Conservation (phyloP, 139 green algal genomes). For the Chloropicon primus region DNA sequence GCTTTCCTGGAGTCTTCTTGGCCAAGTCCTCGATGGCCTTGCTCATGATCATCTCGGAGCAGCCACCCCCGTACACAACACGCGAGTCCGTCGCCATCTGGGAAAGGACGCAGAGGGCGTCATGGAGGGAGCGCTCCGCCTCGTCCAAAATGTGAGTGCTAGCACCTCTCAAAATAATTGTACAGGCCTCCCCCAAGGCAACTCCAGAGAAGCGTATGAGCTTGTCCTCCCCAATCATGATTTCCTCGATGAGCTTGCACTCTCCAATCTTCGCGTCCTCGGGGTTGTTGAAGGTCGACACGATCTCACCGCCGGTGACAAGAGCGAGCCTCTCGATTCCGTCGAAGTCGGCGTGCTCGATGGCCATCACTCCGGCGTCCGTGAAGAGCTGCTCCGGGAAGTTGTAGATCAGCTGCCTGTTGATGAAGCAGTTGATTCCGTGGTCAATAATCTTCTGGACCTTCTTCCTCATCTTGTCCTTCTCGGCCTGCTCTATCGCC, state of each 20-base stretch:
- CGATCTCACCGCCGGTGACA: slow-evolving; percentile 93
- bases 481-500: slow-evolving; percentile 93
- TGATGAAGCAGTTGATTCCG: slow-evolving; percentile 95
- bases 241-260: slow-evolving; percentile 67
- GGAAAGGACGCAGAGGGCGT: slow-evolving; percentile 93
- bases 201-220: slow-evolving; percentile 94
- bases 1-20: slow-evolving; percentile 60
- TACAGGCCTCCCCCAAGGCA: slow-evolving; percentile 84
- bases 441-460: slow-evolving; percentile 76
- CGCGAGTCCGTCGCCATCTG: slow-evolving; percentile 67
- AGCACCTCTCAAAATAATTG: slow-evolving; percentile 89
- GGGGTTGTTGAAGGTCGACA: slow-evolving; percentile 85
- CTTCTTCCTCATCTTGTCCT: slow-evolving; percentile 93
- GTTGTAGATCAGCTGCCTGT: slow-evolving; percentile 97
- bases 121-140: slow-evolving; percentile 90
- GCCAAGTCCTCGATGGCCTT: not conserved
- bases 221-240: slow-evolving; percentile 79
- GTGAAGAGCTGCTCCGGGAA: slow-evolving; percentile 86
- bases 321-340: slow-evolving; percentile 92
- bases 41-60: slow-evolving; percentile 72
- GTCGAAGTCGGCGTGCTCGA: slow-evolving; percentile 85
- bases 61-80: slow-evolving; percentile 86
- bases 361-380: slow-evolving; percentile 18
- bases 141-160: slow-evolving; percentile 91
- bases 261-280: slow-evolving; percentile 61